Conservation (phyloP, 352 stramenopile species). For the Pythium plurisporium region DNA sequence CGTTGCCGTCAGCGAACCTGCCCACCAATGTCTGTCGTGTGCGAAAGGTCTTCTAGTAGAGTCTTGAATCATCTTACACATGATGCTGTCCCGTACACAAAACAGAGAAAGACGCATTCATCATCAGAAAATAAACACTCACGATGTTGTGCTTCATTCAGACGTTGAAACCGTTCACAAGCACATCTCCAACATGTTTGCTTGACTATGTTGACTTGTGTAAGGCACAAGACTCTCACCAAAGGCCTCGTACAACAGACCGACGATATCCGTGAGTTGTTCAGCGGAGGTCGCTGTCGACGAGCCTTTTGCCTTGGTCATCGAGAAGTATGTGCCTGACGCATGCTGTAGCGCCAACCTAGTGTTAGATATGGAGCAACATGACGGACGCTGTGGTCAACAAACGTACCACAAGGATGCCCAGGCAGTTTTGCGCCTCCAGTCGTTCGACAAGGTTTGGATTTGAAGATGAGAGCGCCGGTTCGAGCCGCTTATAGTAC, state of each 20-base stretch:
- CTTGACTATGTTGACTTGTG: slow-evolving; percentile 33
- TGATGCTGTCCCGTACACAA: no score
- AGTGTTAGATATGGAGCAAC: no score
- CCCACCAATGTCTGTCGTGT: slow-evolving; percentile 14
- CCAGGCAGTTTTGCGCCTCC: slow-evolving; percentile 81
- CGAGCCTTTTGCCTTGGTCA: slow-evolving; percentile 38
- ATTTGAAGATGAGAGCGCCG: slow-evolving; percentile 68
- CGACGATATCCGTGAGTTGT: slow-evolving; percentile 44
- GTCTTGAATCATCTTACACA: not conserved
- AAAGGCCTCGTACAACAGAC: slow-evolving; percentile 72
- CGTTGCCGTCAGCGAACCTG: not conserved
- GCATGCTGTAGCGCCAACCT: slow-evolving; percentile 64
- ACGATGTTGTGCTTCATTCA: not conserved
- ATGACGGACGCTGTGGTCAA: no score
- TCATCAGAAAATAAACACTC: not conserved
- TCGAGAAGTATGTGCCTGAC: slow-evolving; percentile 73
- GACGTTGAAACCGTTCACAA: not conserved
- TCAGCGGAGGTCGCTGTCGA: slow-evolving; percentile 20
- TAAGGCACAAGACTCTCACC: slow-evolving; percentile 76
- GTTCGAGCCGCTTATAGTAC: slow-evolving; percentile 86
- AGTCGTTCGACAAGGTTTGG: slow-evolving; percentile 75
- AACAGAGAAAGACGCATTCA: not conserved
- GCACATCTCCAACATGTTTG: slow-evolving; percentile 17
- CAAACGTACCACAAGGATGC: slow-evolving; percentile 74
- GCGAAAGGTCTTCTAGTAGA: slow-evolving; percentile 17